Evolutionary conservation across 2,329 filamentous ascomycete genomes (phyloP), one percentile per base, ranked within the genome.

Genomic region (Helminthosporium solani): DNA sequence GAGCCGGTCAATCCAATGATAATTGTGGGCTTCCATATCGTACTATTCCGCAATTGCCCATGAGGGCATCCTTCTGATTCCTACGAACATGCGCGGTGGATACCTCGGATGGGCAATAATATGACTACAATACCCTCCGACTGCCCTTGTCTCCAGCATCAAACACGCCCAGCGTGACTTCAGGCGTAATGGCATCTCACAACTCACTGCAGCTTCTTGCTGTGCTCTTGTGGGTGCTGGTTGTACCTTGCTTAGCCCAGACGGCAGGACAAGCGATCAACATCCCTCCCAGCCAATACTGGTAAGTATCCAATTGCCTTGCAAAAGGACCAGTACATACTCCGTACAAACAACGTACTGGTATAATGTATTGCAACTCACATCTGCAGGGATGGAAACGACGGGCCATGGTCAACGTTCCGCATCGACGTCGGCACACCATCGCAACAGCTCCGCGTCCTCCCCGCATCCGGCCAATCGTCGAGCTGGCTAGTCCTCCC

Each of bases 401-500:
- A 68, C 39, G 65, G 65, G 1, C 54, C 56, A 9, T 68, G 64
- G 65, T 61, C 57, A 7, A 62, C 64, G 8, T 68, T 68, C 47
- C 50, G 54, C n/a, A 57, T 67, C 27, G 46, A 54, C 36, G 47
- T 66, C 16, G 65, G 65, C 33, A 61, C 53, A 2, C 57, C 60
- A 8, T 33, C 56, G n/a, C 64, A 67, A 39, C 58, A 57, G 34
- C 40, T 66, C 35, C 60, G 60, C 38, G 49, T 67, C 27, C 44
- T 67, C 9, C 59, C 64, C 9, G 65, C 64, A 1, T 68, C 66
- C 11, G 53, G 58, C 27, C 62, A 65, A 18, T 64, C 67, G 39
- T 65, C 70, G 25, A 62, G 58, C 12, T 71, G 66, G 63, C 52
- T 71, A 12, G 55, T 68, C 7, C 38, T 63, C 1, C 58, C 67